Evolutionary conservation across 805 yeast species (phyloP).

Genomic region (Deakozyma indianensis): DNA sequence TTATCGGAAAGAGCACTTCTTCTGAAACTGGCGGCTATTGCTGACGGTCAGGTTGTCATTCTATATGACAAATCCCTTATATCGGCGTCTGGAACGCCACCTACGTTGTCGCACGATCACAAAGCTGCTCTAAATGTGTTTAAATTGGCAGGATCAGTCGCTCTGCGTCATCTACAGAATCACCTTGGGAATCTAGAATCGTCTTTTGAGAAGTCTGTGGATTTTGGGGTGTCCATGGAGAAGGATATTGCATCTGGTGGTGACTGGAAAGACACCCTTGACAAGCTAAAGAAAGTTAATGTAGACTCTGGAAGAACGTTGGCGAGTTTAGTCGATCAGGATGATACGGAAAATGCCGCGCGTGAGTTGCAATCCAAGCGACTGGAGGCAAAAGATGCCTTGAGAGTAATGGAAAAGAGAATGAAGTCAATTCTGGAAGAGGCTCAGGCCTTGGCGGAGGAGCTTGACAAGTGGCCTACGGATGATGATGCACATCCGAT

Average conservation of each 20-base stretch:
- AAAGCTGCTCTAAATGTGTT: constrained; percentile 3
- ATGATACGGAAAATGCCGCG: background rate
- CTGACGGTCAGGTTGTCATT: constrained; percentile 13
- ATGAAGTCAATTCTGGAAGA: background rate
- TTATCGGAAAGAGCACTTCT: constrained; percentile 15
- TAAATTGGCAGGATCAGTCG: constrained; percentile 13
- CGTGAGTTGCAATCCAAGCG: background rate
- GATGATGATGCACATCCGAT: background rate
- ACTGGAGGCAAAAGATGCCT: background rate
- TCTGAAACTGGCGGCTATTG: constrained; percentile 14
- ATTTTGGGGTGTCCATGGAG: constrained; percentile 11
- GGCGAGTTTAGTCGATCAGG: background rate
- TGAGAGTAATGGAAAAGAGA: background rate
- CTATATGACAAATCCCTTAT: constrained; percentile 14
- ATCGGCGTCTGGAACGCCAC: constrained; percentile 1
- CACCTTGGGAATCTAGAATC: constrained; percentile 12
- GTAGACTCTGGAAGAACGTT: background rate
- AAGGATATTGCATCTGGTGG: constrained; percentile 10
- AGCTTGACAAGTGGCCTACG: background rate
- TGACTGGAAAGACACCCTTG: constrained; percentile 7
- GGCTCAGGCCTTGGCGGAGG: background rate
- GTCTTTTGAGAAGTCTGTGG: constrained; percentile 12
- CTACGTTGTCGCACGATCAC: background rate
- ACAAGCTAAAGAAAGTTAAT: background rate
- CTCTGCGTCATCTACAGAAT: constrained; percentile 13